phyloP scores from a whole-genome alignment of 176 grass and related monocot genomes.

The Otatea glauca region DNA sequence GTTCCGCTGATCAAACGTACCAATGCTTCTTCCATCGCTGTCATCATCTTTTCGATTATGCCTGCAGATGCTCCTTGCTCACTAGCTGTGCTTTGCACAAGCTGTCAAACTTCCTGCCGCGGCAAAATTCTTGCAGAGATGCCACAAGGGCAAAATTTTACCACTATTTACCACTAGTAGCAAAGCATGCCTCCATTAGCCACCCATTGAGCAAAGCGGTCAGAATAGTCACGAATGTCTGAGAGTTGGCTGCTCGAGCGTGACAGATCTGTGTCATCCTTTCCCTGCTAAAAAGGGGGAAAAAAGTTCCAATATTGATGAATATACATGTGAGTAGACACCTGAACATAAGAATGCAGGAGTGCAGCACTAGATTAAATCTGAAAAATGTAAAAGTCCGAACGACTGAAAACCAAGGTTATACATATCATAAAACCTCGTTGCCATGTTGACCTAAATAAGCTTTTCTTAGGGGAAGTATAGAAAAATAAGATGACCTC shows the following conservation, averaged over 20 bases:
- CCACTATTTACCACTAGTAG: slow-evolving; percentile 63
- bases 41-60: neutral
- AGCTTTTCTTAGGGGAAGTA: neutral
- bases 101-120: neutral
- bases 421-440: neutral
- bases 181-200: slow-evolving; percentile 68
- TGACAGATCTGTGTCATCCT: slow-evolving; percentile 51
- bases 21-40: slow-evolving; percentile 25
- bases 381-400: neutral
- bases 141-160: slow-evolving; percentile 15
- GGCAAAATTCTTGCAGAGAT: neutral
- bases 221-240: slow-evolving; percentile 53
- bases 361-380: neutral
- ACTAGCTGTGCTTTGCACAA: slow-evolving; percentile 10
- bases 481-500: slow-evolving; percentile 47
- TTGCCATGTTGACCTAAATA: slow-evolving; percentile 1
- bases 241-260: slow-evolving; percentile 39
- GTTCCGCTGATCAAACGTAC: neutral
- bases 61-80: neutral
- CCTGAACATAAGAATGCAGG: neutral
- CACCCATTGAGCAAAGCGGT: slow-evolving; percentile 79
- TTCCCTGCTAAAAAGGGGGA: slow-evolving; percentile 46
- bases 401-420: neutral
- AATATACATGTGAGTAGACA: neutral
- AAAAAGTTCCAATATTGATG: neutral